Conservation (phyloP, 805 yeast species). For the Metschnikowia dekortorum region DNA sequence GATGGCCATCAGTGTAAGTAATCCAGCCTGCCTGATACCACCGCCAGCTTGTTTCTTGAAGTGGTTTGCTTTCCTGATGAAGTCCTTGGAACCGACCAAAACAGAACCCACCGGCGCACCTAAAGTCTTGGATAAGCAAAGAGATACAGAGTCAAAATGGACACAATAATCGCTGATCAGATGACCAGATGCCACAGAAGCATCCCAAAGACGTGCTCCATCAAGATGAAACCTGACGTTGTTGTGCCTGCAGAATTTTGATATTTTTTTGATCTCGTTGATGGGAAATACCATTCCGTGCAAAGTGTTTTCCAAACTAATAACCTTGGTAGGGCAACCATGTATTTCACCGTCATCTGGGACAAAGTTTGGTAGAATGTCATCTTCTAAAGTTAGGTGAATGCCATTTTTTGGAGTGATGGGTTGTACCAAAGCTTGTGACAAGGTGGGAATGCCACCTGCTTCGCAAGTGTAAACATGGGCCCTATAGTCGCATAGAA, state of each 20-base stretch:
- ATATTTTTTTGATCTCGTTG: conserved; percentile 35
- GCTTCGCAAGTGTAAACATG: conserved; percentile 39
- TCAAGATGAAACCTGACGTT: conserved; percentile 37
- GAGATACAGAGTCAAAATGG: conserved; percentile 39
- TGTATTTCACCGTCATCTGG: conserved; percentile 45
- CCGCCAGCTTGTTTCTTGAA: conserved; percentile 43
- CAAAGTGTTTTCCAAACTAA: conserved; percentile 40
- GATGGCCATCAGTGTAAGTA: conserved; percentile 38
- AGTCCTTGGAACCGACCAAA: conserved; percentile 28
- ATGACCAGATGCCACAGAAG: conserved; percentile 37
- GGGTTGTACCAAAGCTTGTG: conserved; percentile 41
- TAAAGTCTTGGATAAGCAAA: conserved; percentile 39
- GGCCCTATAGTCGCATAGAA: conserved; percentile 35
- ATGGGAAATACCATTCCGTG: conserved; percentile 40
- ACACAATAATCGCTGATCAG: conserved; percentile 36
- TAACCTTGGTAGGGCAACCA: conserved; percentile 41
- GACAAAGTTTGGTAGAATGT: conserved; percentile 31
- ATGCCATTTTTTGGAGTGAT: conserved; percentile 31
- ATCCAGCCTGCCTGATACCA: conserved; percentile 41
- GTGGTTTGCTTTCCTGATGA: conserved; percentile 40
- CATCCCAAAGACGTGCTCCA: conserved; percentile 45
- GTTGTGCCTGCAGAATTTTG: conserved; percentile 30
- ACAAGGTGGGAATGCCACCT: conserved; percentile 40
- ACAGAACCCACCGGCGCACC: conserved; percentile 45
- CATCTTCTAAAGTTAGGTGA: conserved; percentile 36